Evolutionary conservation across 2,329 filamentous ascomycete species (phyloP), one percentile per base, ranked within the genome.

Genomic region (Neurospora sp.): DNA sequence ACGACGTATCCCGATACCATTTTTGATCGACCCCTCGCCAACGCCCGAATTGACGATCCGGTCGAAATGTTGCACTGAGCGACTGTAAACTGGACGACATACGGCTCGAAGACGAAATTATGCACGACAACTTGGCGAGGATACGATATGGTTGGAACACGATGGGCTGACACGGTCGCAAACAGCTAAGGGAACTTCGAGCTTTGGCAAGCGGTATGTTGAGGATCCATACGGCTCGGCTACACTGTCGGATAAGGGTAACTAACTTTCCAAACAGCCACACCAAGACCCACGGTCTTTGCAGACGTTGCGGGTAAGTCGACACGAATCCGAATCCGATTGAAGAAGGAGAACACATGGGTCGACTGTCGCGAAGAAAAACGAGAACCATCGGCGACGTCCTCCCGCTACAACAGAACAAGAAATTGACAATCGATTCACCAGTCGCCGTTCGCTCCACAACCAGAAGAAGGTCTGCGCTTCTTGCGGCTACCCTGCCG

Each of bases 391-490:
- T 38, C 52, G 15, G 36, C 52, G 52, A 62, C 23, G 52, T 62
- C 28, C 52, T 1, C 6, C 23, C 52, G 52, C 52, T 17, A 62
- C 52, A 62, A 33, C 23, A 62, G 52, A 62, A 36, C 52, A 62
- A 62, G 62, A 67, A 38, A 72, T 76, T 77, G 73, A 78, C 76
- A 62, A 67, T 70, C 68, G 66, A 70, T 68, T 68, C 43, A 71
- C 71, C 73, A 72, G 95, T 86, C 91, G 92, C 83, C 94, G 96
- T 83, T 97, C 96, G 80, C 91, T 97, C 85, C 96, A 99, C 91
- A 90, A 98, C 87, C 96, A 99, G 89, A 99, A 99, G 92, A 91
- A 97, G 86, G 96, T 93, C 82, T 99, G 96, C 88, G 84, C 95
- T 78, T 86, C 86, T 76, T 99, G 96, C 89, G 96, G 94, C 83